A percentile compares a stretch with the other conserved stretches of the same genome.
Evolutionary conservation across 1,284 basidiomycete species (phyloP).

Genomic region (Ganoderma sinense): DNA sequence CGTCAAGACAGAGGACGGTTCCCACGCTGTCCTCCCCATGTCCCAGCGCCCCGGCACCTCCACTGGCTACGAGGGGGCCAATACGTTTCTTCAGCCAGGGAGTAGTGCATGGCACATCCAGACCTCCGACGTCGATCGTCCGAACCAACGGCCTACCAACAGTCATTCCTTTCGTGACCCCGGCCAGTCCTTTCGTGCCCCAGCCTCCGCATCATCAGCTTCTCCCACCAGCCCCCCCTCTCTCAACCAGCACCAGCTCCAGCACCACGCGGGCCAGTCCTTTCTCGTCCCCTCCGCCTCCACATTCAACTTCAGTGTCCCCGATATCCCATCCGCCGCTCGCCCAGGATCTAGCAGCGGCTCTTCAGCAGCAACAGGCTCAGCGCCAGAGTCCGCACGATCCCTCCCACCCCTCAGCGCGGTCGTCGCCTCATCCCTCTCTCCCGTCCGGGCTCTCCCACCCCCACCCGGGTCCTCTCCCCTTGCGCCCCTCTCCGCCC

Average conservation of each 20-base stretch:
- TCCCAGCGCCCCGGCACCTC: slow-evolving; percentile 69
- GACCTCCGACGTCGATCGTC: slow-evolving; percentile 47
- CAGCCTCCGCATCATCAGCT: slow-evolving; percentile 50
- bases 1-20: slow-evolving; percentile 64
- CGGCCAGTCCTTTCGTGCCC: slow-evolving; percentile 70
- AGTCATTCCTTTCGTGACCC: slow-evolving; percentile 75
- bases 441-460: slow-evolving; percentile 54
- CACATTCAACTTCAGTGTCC: slow-evolving; percentile 56
- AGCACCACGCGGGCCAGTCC: slow-evolving; percentile 64
- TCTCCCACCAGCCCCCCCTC: slow-evolving; percentile 47
- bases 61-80: slow-evolving; percentile 72
- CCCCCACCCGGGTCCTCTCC: slow-evolving; percentile 33
- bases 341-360: slow-evolving; percentile 55
- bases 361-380: slow-evolving; percentile 53
- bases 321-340: slow-evolving; percentile 48
- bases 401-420: slow-evolving; percentile 76
- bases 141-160: slow-evolving; percentile 41
- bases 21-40: slow-evolving; percentile 41
- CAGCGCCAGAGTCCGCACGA: slow-evolving; percentile 46
- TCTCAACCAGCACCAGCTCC: slow-evolving; percentile 48
- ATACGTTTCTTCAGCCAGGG: slow-evolving; percentile 44
- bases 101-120: slow-evolving; percentile 44
- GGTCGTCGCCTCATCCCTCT: slow-evolving; percentile 71
- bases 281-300: slow-evolving; percentile 66
- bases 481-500: slow-evolving; percentile 39